Base-by-base conservation (phyloP, 768 basidiomycete species). In the Kwoniella newhampshirensis region DNA sequence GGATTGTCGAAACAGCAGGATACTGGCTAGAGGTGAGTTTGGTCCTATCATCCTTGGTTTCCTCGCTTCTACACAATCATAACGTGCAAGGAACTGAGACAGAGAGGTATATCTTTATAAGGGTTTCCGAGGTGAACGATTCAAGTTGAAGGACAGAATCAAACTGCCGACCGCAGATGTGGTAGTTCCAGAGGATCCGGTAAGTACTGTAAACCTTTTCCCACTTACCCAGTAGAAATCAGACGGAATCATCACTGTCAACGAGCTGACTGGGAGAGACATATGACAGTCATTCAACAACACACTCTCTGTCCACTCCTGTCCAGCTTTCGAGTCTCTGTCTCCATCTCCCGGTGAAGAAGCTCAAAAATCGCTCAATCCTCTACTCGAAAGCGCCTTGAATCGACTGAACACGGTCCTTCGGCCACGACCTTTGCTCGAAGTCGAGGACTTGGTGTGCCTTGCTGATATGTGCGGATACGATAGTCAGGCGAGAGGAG, bases 381-480 rank as follows among this genome's bases (percentile, higher is more conserved):
- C 51, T 2, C 50, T 60, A 3, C 58, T 70, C 5, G 36, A 64
- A 36, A 56, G 59, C n/a, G 53, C 62, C 4, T 21, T 45, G 1
- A 44, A 45, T 32, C 43, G 68, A 3, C 53, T 73, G 18, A 73
- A 73, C 47, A 23, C 44, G 1, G 12, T 61, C 1, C 62, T 73
- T 3, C 57, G 43, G 9, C 71, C 71, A 8, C 44, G 50, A 25
- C 60, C 66, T 1, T 44, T 49, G 4, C 76, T 94, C 23, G 79
- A 77, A 0, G 64, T 81, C 12, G 53, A 60, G 4, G 87, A 93
- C 62, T 77, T 84, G 1, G 77, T 79, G 47, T 80, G 78, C 54
- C 78, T 92, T 30, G 83, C 89, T 73, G 81, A 84, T 1, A 78
- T 92, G 41, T 93, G 91, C 69, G 81, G 88, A 0, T 90, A 92